A percentile compares a stretch with the other conserved stretches of the same genome.
Conservation (phyloP, 306 rosid genomes). For the Prunus salicina region DNA sequence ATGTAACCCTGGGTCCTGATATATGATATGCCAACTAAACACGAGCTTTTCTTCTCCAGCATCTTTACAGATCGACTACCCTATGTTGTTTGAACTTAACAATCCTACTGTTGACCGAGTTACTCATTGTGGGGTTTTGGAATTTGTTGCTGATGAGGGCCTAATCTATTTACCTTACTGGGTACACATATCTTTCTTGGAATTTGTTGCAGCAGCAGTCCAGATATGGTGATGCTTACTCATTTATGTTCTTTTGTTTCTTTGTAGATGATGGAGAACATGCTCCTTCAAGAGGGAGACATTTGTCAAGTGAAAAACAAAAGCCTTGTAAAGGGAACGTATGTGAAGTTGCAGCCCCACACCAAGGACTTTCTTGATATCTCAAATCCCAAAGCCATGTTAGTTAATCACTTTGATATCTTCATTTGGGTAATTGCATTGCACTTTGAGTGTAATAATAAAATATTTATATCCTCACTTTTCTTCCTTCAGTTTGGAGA, state of each 20-base stretch:
- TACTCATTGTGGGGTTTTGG: constrained; percentile 57
- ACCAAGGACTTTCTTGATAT: constrained; percentile 52
- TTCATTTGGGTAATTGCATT: neutral
- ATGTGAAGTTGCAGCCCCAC: constrained; percentile 59
- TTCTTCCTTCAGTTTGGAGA: constrained; percentile 45
- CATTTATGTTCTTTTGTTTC: neutral
- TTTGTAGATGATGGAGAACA: constrained; percentile 56
- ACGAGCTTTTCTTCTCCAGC: constrained; percentile 31
- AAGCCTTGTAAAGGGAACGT: constrained; percentile 37
- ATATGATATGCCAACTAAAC: neutral
- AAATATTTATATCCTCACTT: neutral
- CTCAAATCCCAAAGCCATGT: constrained; percentile 57
- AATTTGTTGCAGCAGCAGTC: neutral
- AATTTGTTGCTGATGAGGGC: constrained; percentile 55
- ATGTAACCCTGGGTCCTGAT: neutral
- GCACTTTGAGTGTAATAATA: neutral
- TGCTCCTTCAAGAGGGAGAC: constrained; percentile 50
- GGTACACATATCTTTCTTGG: constrained; percentile 24
- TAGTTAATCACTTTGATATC: constrained; percentile 18
- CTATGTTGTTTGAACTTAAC: constrained; percentile 56
- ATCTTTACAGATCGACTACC: constrained; percentile 36
- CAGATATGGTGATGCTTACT: neutral
- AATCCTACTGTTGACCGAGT: constrained; percentile 27
- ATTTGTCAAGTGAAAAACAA: constrained; percentile 36
- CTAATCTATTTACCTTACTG: constrained; percentile 39